phyloP scores from a whole-genome alignment of 345 rosid species.

The Camelina laxa region DNA sequence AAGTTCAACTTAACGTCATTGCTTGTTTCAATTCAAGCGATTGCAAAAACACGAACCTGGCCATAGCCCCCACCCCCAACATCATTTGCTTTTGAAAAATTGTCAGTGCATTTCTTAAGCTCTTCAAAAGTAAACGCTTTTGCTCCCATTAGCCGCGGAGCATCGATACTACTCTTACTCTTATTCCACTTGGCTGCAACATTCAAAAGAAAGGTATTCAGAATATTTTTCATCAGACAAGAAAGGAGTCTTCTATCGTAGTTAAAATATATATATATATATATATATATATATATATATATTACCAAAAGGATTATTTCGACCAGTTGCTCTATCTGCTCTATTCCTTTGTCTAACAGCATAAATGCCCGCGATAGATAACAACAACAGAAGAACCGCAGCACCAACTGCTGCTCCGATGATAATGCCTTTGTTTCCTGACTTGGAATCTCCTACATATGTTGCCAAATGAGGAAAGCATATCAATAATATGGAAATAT shows the following conservation, averaged over 20 bases:
- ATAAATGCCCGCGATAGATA: background rate
- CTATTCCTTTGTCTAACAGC: background rate
- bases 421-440: background rate
- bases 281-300: background rate
- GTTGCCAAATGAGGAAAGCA: background rate
- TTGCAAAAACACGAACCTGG: conserved; percentile 51
- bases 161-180: conserved; percentile 54
- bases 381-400: background rate
- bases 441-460: background rate
- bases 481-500: background rate
- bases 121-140: conserved; percentile 78
- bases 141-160: conserved; percentile 81
- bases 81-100: conserved; percentile 68
- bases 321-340: background rate
- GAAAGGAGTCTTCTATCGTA: background rate
- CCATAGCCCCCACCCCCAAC: conserved; percentile 93
- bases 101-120: conserved; percentile 66
- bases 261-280: background rate
- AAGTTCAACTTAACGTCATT: background rate
- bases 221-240: background rate
- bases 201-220: background rate
- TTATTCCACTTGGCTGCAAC: conserved; percentile 71
- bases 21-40: background rate
- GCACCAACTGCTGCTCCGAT: background rate
- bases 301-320: background rate